These are phyloP conservation scores for Penicillium fimorum DNA, from an alignment of 495 filamentous ascomycete species.

Conservation along the genomic window DNA sequence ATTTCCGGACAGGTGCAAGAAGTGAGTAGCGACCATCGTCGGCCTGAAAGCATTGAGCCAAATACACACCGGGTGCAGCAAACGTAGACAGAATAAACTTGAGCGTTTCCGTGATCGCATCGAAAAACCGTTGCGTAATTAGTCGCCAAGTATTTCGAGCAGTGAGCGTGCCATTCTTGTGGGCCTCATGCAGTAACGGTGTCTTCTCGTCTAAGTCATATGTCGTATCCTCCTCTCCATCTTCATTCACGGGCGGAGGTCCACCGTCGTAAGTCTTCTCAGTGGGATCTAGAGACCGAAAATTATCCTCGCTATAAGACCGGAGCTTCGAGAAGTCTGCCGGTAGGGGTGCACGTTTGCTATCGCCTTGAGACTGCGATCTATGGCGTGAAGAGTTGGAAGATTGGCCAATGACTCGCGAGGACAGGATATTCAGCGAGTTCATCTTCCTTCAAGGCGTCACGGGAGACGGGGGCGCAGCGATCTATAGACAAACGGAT, in stretches of 20 bases:
- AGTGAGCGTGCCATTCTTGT: slow-evolving; percentile 54
- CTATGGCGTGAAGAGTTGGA: slow-evolving; percentile 53
- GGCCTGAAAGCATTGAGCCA: slow-evolving; percentile 77
- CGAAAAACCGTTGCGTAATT: slow-evolving; percentile 46
- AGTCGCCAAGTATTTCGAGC: slow-evolving; percentile 50
- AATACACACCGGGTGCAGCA: slow-evolving; percentile 72
- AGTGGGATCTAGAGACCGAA: slow-evolving; percentile 30
- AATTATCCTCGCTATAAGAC: slow-evolving; percentile 48
- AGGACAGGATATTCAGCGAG: slow-evolving; percentile 92
- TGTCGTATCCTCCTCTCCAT: slow-evolving; percentile 30
- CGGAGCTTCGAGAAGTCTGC: slow-evolving; percentile 46
- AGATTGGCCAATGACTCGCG: slow-evolving; percentile 72
- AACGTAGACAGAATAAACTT: slow-evolving; percentile 76
- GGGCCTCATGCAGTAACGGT: slow-evolving; percentile 51
- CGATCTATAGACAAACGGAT: slow-evolving; percentile 30
- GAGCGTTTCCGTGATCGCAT: slow-evolving; percentile 63
- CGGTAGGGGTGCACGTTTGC: slow-evolving; percentile 43
- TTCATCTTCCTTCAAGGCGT: slow-evolving; percentile 77
- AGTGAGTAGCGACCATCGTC: slow-evolving; percentile 77
- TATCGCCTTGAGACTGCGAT: slow-evolving; percentile 63
- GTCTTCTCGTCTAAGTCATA: slow-evolving; percentile 62
- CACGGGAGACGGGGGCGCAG: slow-evolving; percentile 51
- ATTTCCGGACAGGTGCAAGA: slow-evolving; percentile 57
- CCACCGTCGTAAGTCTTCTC: slow-evolving; percentile 39
- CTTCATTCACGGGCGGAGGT: slow-evolving; percentile 28